Base-by-base conservation (phyloP, 768 basidiomycete genomes). In the Tricholomella constricta region DNA sequence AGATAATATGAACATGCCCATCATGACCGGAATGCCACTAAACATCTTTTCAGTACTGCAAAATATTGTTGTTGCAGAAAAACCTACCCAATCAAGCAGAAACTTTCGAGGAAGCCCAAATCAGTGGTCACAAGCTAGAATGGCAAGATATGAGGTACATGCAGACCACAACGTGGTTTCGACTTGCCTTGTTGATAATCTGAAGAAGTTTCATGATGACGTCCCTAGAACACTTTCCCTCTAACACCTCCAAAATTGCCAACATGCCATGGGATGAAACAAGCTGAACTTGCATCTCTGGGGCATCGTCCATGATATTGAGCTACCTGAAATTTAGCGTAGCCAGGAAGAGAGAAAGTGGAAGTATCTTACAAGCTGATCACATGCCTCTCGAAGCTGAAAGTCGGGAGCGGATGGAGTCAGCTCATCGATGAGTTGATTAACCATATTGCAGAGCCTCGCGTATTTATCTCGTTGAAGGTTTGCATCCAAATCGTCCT, bases 211-310 rank as follows among this genome's bases (percentile, higher is more conserved):
- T 90, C 72, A 91, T 80, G 44, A 88, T 81, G 6, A 94, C 89
- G 48, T 98, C 94, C 55, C 94, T 77, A 26, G 89, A 89, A 55
- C 89, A 86, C 52, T 87, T 85, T 27, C 88, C 85, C 68, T 98
- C 96, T 32, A 99, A 73, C 0, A 97, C 91, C 66, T 98, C 95
- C 59, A 98, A 70, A 55, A 98, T 89, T 0, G 94, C 94, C 9
- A 98, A 78, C 88, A 97, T 89, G 1, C 97, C 97, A 71, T 98
- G 97, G 0, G 89, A 85, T 14, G 89, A 89, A 11, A 98, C 90
- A 26, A 99, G 80, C 57, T 98, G 94, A 19, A 77, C 70, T 61
- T 91, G 85, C 81, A 96, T 90, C 59, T 96, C 94, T 6, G 90
- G 88, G 1, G 84, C 79, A 32, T 91, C 91, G 26, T 81, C 76